Evolutionary conservation across 371 early-diverging fungal species (phyloP).

Genomic region (Rhizopus arrhizus): DNA sequence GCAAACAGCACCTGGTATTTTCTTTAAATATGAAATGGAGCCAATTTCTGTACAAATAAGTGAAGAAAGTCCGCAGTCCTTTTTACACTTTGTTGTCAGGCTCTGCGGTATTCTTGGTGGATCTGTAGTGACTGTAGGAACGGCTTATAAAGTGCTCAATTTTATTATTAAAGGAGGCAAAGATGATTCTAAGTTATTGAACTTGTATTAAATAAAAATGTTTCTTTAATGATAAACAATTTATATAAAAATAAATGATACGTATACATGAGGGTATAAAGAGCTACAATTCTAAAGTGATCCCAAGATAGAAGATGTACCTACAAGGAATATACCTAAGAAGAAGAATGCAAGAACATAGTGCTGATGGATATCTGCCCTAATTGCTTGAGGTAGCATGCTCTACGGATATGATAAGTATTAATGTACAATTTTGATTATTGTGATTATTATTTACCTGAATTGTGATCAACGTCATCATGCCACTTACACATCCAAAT

Average conservation of each 20-base stretch:
- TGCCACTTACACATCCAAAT: slow-evolving; percentile 65
- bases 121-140: slow-evolving; percentile 66
- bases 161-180: slow-evolving; percentile 46
- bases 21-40: slow-evolving; percentile 91
- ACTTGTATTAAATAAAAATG: not conserved
- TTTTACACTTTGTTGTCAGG: slow-evolving; percentile 79
- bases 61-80: slow-evolving; percentile 57
- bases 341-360: slow-evolving; percentile 61
- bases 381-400: slow-evolving; percentile 60
- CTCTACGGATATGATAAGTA: slow-evolving; percentile 26
- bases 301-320: slow-evolving; percentile 46
- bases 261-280: not conserved
- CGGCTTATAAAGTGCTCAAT: slow-evolving; percentile 45
- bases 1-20: slow-evolving; percentile 63
- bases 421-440: not conserved
- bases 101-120: slow-evolving; percentile 91
- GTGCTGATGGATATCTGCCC: slow-evolving; percentile 43
- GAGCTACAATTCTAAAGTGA: slow-evolving; percentile 18
- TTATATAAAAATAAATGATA: not conserved
- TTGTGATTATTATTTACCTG: slow-evolving; percentile 11
- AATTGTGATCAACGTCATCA: slow-evolving; percentile 70
- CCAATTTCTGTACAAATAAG: slow-evolving; percentile 83
- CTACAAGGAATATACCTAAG: slow-evolving; percentile 59
- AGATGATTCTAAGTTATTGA: slow-evolving; percentile 43
- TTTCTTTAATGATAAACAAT: not conserved